Evolutionary conservation across 2,329 filamentous ascomycete genomes (phyloP).

Genomic region (Aspergillus phoenicis): DNA sequence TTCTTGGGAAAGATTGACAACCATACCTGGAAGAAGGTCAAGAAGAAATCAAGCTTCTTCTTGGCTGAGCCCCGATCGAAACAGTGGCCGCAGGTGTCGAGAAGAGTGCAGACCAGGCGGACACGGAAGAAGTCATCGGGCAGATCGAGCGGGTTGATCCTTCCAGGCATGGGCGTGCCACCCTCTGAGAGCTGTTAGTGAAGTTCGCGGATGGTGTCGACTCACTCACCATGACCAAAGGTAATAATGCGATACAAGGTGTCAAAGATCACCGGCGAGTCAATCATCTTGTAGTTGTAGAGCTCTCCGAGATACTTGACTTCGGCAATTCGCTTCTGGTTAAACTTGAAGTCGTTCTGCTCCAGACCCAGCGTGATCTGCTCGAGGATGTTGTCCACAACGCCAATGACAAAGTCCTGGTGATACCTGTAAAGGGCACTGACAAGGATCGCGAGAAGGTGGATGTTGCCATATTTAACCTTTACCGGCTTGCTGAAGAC

Average conservation of each 20-base stretch:
- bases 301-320: slow-evolving; percentile 95
- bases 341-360: slow-evolving; percentile 96
- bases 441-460: slow-evolving; percentile 85
- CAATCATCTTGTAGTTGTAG: slow-evolving; percentile 96
- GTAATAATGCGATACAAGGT: slow-evolving; percentile 92
- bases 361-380: slow-evolving; percentile 85
- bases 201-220: background rate
- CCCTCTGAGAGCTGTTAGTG: slow-evolving; percentile 53
- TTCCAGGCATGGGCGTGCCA: slow-evolving; percentile 78
- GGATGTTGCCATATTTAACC: slow-evolving; percentile 96
- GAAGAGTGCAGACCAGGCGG: slow-evolving; percentile 80
- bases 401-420: slow-evolving; percentile 82
- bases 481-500: slow-evolving; percentile 96
- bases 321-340: slow-evolving; percentile 90
- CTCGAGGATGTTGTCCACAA: slow-evolving; percentile 90
- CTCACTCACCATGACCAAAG: slow-evolving; percentile 74
- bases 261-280: slow-evolving; percentile 94
- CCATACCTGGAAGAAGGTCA: slow-evolving; percentile 86
- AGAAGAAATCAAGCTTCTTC: slow-evolving; percentile 97
- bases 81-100: slow-evolving; percentile 95
- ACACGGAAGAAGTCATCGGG: slow-evolving; percentile 97
- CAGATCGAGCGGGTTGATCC: slow-evolving; percentile 75
- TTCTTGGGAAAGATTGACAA: background rate
- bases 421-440: slow-evolving; percentile 90
- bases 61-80: slow-evolving; percentile 91